Evolutionary conservation across 75 land plant genomes (phyloP).

Genomic region (Picea sitchensis): DNA sequence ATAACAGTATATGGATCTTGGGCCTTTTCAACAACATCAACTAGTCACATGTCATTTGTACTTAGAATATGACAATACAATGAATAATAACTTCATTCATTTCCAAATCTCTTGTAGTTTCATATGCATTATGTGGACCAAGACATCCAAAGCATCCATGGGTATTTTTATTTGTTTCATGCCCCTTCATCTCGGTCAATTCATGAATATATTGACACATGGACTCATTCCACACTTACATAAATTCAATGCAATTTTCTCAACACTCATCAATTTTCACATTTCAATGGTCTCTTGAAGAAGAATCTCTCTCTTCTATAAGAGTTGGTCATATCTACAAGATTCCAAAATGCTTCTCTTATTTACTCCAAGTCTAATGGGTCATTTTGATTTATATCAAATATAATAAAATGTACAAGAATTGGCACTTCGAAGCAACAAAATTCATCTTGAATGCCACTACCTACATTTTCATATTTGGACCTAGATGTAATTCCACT

Average conservation of each 20-base stretch:
- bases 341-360: conserved; percentile 54
- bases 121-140: too few relatives aligned
- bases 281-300: conserved; percentile 30
- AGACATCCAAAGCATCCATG: too few relatives aligned
- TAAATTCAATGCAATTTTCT: conserved; percentile 92
- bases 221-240: conserved; percentile 42
- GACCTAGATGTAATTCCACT: conserved; percentile 89
- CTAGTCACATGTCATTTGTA: conserved; percentile 97
- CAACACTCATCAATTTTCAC: conserved; percentile 55
- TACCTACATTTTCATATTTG: too few relatives aligned
- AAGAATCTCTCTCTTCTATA: conserved; percentile 74
- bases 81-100: too few relatives aligned
- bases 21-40: conserved; percentile 95
- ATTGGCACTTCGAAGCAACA: too few relatives aligned
- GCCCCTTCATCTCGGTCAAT: too few relatives aligned
- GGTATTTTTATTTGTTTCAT: too few relatives aligned
- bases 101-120: too few relatives aligned
- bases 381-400: conserved; percentile 87
- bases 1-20: conserved; percentile 91
- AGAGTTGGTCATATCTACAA: conserved; percentile 55
- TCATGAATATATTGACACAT: too few relatives aligned
- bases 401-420: too few relatives aligned
- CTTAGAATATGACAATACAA: conserved; percentile 65
- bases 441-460: too few relatives aligned
- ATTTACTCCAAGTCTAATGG: conserved; percentile 76